These are phyloP conservation scores for Solanum bulbocastanum DNA, from an alignment of 257 asterid genomes.

Conservation along the genomic window DNA sequence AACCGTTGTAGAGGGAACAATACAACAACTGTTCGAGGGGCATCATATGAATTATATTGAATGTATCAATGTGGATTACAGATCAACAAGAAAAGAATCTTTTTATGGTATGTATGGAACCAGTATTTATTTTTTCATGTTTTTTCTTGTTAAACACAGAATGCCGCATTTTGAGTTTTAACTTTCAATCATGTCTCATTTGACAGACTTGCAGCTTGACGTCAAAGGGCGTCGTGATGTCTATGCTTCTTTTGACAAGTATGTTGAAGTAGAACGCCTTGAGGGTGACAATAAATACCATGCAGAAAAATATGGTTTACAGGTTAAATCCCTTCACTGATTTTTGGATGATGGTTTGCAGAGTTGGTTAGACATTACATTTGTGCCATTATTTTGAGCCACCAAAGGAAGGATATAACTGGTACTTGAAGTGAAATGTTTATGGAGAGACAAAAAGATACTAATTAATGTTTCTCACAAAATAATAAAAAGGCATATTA, in stretches of 20 bases:
- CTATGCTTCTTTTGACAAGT: slow-evolving; percentile 76
- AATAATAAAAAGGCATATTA: background rate
- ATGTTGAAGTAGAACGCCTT: slow-evolving; percentile 74
- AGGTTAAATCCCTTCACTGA: slow-evolving; percentile 29
- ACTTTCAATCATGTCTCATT: slow-evolving; percentile 4
- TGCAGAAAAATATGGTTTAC: slow-evolving; percentile 65
- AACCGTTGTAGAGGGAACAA: slow-evolving; percentile 84
- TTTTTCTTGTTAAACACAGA: background rate
- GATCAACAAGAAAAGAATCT: slow-evolving; percentile 80
- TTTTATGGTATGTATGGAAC: slow-evolving; percentile 45
- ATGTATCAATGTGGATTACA: slow-evolving; percentile 74
- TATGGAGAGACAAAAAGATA: background rate
- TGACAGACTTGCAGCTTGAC: slow-evolving; percentile 73
- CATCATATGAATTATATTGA: slow-evolving; percentile 84
- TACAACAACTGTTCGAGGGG: slow-evolving; percentile 80
- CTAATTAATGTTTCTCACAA: background rate
- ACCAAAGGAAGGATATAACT: background rate
- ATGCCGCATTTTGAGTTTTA: background rate
- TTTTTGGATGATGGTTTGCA: background rate
- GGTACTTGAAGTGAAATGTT: background rate
- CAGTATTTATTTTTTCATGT: background rate
- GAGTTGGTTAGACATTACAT: background rate
- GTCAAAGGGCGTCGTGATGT: slow-evolving; percentile 77
- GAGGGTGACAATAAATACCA: slow-evolving; percentile 82
- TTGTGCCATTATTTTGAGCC: background rate